Base-by-base conservation (phyloP, 805 yeast genomes). In the Schwanniomyces sp. region DNA sequence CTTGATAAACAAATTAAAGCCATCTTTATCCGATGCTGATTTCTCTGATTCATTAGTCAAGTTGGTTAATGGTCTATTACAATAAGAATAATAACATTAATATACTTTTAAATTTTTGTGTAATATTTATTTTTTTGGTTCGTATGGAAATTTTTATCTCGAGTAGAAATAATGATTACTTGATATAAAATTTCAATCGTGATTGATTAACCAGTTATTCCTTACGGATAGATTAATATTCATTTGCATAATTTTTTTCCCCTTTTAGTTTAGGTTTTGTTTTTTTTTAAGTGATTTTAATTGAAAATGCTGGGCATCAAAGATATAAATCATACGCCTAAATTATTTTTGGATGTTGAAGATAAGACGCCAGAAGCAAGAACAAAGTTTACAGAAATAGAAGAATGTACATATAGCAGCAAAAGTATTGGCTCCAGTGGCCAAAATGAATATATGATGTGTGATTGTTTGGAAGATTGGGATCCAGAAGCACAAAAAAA, bases 371-470 rank as follows among this genome's bases (percentile, higher is more conserved):
- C 71, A 12, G 94, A 88, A 63, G 97, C 96, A 0, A 58, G 71
- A 46, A 45, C 59, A 18, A 75, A 84, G 5, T 92, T 88, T 63
- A 70, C 64, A 5, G 77, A 69, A 50, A 60, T 92, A 41, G 66
- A 67, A 26, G 78, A 78, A 44, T 86, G 91, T 59, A 72, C 79
- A 6, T 92, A 91, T 63, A 72, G 80, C 17, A 72, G 72, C 45
- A 85, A 83, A 58, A 56, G 64, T 39, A 68, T 88, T 10, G 96
- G 96, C 9, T 71, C 77, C 32, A 78, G 91, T 1, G 88, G 86
- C 43, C 88, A 86, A 59, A 84, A 84, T 52, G 96, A 89, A 54
- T 78, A 78, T 53, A 91, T 92, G 94, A 81, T 91, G 12, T 92
- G 99, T 74, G 97, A 91, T 61, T 92, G 99, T 73, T 57, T 49